Base-by-base conservation (phyloP, 2,329 filamentous ascomycete genomes). In the Dactylonectria estremocensis region DNA sequence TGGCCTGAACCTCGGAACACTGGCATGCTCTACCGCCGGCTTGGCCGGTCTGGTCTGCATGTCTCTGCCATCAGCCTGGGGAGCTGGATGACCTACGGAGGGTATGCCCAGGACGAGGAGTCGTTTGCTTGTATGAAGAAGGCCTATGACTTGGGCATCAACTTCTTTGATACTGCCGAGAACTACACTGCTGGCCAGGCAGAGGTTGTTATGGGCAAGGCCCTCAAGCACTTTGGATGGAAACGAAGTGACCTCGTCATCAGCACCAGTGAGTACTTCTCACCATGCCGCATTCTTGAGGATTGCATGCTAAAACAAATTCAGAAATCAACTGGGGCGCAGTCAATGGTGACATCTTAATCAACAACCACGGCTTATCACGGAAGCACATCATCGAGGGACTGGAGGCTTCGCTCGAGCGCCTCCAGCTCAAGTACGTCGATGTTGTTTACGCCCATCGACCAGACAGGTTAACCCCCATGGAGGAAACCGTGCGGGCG, bases 381-480 rank as follows among this genome's bases (percentile, higher is more conserved):
- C 84, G 90, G 54, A 93, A 93, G 77, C 90, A 92, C 78, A 83
- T 93, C 58, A 84, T 92, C 66, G 75, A 78, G 60, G 88, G 88
- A 14, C 83, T 90, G 43, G 83, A 86, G 37, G 83, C 84, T 13
- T 89, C 88, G 0, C 83, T 93, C 11, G 78, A 87, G 67, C 86
- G 89, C 18, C 83, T 91, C 16, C 82, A 83, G 40, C 83, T 90
- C 49, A 81, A 85, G 60, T 91, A 91, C 70, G 91, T 93, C 53
- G 91, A 93, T 75, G 82, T 93, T 37, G 85, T 93, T 66, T 92
- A 91, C 74, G 91, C 91, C 1, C 91, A 93, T 78, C 86, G 91
- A 7, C 90, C 90, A 0, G 92, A 93, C 77, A 84, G 89, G 20
- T 80, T 88, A 53, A 92, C 90, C 0, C 91, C 91, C 0, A 92